Evolutionary conservation across 2,329 filamentous ascomycete genomes (phyloP), one percentile per base, ranked within the genome.

Genomic region (Botrytis pseudocinerea): DNA sequence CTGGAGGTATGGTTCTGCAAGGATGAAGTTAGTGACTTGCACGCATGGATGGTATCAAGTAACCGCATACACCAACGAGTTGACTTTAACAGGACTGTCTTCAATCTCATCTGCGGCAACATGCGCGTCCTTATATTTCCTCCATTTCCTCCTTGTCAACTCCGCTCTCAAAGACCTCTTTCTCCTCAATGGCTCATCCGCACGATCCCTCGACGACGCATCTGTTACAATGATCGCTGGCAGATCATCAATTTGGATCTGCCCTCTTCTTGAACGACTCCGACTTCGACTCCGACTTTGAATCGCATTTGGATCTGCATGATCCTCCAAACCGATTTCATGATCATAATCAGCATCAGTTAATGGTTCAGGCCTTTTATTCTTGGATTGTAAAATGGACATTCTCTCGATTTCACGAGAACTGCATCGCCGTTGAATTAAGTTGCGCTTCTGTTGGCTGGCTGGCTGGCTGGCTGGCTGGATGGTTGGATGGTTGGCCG

Each of bases 271-370:
- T 4, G 77, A 78, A n/a, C 38, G 74, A 46, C 73, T 80, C 35
- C 73, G 70, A 70, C 28, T 35, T 20, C 44, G 44, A 65, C 18
- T 28, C 25, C 40, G 75, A 48, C 73, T 79, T n/a, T 72, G 71
- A 71, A 73, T 70, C 28, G 44, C 71, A 68, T 40, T 62, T 64
- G 44, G 48, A 20, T 70, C 73, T 14, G 79, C 78, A 65, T 76
- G 76, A 81, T 93, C 91, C 76, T 93, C 85, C 54, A 95, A 87
- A 76, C 81, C 83, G 79, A 95, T 94, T 80, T 91, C 90, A 82
- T 93, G 92, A 78, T 92, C 90, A 79, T 91, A 91, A 77, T 91
- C 89, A 80, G 83, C 84, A 76, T 90, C 88, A 80, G 87, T 86
- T 73, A 90, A 83, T 72, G 84, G 83, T 69, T 84, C 80, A 54